A percentile compares a stretch with the other conserved stretches of the same genome.
Conservation (phyloP, 202 grass and related monocot genomes). For the Digitaria exilis region DNA sequence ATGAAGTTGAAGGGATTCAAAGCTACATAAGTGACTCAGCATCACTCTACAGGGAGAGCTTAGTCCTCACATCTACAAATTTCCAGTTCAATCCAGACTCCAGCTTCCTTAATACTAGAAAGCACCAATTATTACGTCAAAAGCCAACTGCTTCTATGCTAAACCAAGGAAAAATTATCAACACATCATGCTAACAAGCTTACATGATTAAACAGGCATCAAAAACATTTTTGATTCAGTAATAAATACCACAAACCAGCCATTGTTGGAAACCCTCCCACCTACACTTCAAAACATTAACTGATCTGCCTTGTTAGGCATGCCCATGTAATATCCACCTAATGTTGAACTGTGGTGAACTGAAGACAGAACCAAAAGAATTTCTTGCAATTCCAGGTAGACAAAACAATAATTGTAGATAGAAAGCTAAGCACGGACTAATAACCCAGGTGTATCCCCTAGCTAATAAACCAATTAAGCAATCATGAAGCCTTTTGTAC, state of each 20-base stretch:
- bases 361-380: not conserved
- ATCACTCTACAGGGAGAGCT: not conserved
- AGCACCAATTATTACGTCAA: not conserved
- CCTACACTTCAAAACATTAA: not conserved
- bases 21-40: not conserved
- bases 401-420: not conserved
- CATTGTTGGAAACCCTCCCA: not conserved
- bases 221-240: not conserved
- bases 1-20: no score
- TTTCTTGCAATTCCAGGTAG: not conserved
- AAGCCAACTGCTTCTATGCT: not conserved
- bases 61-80: not conserved
- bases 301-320: not conserved
- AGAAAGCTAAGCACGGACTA: not conserved
- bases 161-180: not conserved
- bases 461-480: no score
- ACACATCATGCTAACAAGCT: not conserved
- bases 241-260: slow-evolving; percentile 6
- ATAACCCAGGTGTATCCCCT: no score
- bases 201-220: not conserved
- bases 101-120: not conserved
- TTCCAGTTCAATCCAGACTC: not conserved
- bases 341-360: not conserved
- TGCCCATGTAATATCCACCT: not conserved
- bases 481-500: no score